Evolutionary conservation across 2,329 filamentous ascomycete genomes (phyloP).

Genomic region (Orbilia quercus): DNA sequence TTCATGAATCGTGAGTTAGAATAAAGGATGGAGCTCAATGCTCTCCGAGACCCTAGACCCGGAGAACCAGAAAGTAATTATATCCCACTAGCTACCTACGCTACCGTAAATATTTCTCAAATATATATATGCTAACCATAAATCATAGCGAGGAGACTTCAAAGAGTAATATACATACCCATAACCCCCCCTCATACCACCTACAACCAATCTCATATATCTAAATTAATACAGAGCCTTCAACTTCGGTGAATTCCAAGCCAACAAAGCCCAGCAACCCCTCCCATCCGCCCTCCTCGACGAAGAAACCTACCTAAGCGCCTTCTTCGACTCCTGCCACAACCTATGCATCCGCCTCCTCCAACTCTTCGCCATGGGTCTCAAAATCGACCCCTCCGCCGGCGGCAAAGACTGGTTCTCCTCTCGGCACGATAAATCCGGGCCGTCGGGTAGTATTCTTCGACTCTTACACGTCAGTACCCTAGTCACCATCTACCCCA

Average conservation of each 20-base stretch:
- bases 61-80: constrained; percentile 76
- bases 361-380: constrained; percentile 79
- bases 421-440: constrained; percentile 69
- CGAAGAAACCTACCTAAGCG: constrained; percentile 71
- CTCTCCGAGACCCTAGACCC: constrained; percentile 89
- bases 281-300: constrained; percentile 74
- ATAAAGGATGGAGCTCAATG: constrained; percentile 89
- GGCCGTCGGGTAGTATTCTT: constrained; percentile 71
- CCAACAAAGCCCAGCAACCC: constrained; percentile 78
- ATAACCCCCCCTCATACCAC: too few species aligned
- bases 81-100: too few species aligned
- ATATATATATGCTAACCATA: background rate
- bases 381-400: constrained; percentile 68
- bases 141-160: constrained; percentile 77
- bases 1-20: constrained; percentile 66
- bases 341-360: constrained; percentile 78
- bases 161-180: too few species aligned
- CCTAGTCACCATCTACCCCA: constrained; percentile 61
- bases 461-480: constrained; percentile 75
- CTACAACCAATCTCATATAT: too few species aligned
- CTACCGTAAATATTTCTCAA: background rate
- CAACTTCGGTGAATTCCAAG: constrained; percentile 84
- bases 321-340: constrained; percentile 78
- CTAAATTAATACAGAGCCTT: constrained; percentile 77
- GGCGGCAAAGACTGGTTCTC: constrained; percentile 69